These are phyloP conservation scores for Neurospora pannonica DNA, from an alignment of 495 filamentous ascomycete genomes.

Conservation along the genomic window DNA sequence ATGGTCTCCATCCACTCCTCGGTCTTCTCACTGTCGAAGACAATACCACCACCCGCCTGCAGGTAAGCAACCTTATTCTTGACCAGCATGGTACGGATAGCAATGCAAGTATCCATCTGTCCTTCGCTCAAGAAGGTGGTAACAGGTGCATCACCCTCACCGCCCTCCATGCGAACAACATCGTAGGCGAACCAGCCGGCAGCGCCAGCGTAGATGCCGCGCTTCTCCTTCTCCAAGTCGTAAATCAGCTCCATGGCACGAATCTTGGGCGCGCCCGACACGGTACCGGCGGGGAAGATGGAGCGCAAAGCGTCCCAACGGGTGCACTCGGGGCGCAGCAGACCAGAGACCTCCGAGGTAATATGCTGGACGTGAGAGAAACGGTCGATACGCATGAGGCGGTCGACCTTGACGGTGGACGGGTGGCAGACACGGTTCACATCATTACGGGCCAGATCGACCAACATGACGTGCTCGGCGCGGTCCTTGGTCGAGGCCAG, in stretches of 20 bases:
- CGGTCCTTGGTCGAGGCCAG: slow-evolving; percentile 79
- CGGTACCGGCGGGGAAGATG: slow-evolving; percentile 93
- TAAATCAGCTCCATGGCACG: slow-evolving; percentile 94
- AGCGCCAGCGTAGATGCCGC: slow-evolving; percentile 93
- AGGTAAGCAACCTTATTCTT: slow-evolving; percentile 88
- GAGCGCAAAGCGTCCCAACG: slow-evolving; percentile 92
- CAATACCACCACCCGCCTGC: slow-evolving; percentile 94
- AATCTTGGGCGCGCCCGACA: slow-evolving; percentile 91
- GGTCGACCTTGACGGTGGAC: slow-evolving; percentile 74
- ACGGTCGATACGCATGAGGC: slow-evolving; percentile 89
- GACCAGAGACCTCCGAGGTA: slow-evolving; percentile 86
- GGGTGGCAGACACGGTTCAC: slow-evolving; percentile 95
- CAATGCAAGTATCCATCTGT: slow-evolving; percentile 98
- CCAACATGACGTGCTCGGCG: slow-evolving; percentile 97
- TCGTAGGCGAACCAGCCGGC: slow-evolving; percentile 85
- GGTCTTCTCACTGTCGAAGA: slow-evolving; percentile 87
- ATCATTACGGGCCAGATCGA: slow-evolving; percentile 95
- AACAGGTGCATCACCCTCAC: slow-evolving; percentile 16
- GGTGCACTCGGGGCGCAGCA: slow-evolving; percentile 70
- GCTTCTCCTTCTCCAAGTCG: slow-evolving; percentile 85
- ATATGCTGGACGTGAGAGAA: slow-evolving; percentile 97
- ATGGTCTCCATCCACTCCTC: slow-evolving; percentile 97
- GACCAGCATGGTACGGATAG: slow-evolving; percentile 89
- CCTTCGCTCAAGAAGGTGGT: slow-evolving; percentile 44
- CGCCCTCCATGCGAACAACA: slow-evolving; percentile 31